A percentile compares a stretch with the other conserved stretches of the same genome.
These are phyloP conservation scores for Lepraria neglecta DNA, from an alignment of 495 filamentous ascomycete genomes.

Conservation along the genomic window DNA sequence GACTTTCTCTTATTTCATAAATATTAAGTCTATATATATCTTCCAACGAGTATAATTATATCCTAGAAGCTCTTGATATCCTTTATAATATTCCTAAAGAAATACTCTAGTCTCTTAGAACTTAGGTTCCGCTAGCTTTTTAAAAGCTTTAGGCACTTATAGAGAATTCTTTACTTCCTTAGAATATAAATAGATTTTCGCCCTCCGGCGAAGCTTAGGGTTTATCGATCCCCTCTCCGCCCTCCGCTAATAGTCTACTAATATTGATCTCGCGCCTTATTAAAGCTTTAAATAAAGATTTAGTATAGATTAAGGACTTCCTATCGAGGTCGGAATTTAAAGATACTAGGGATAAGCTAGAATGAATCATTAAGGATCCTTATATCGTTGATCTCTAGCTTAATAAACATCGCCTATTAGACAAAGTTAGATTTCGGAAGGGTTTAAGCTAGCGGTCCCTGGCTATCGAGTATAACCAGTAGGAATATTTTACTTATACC, in stretches of 20 bases:
- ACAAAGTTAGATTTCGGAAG: conserved; percentile 8
- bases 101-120: neutral
- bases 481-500: conserved; percentile 2
- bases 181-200: conserved; percentile 6
- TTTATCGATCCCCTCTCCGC: neutral
- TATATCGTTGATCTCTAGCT: conserved; percentile 1
- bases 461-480: conserved; percentile 1
- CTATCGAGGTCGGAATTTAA: conserved; percentile 1
- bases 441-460: conserved; percentile 2
- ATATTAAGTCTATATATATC: conserved; percentile 10
- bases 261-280: conserved; percentile 7
- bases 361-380: conserved; percentile 5
- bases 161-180: neutral
- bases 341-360: conserved; percentile 5
- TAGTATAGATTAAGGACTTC: conserved; percentile 8
- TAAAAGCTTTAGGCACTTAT: conserved; percentile 4
- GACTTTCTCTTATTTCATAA: conserved; percentile 7
- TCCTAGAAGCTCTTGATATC: conserved; percentile 4
- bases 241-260: neutral
- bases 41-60: neutral
- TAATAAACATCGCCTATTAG: conserved; percentile 1
- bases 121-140: conserved; percentile 2
- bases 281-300: conserved; percentile 7
- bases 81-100: conserved; percentile 10
- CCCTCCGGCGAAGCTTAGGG: neutral